A percentile compares a stretch with the other conserved stretches of the same genome.
phyloP scores from a whole-genome alignment of 805 yeast genomes.

The Saccharomycopsis fibuligera region DNA sequence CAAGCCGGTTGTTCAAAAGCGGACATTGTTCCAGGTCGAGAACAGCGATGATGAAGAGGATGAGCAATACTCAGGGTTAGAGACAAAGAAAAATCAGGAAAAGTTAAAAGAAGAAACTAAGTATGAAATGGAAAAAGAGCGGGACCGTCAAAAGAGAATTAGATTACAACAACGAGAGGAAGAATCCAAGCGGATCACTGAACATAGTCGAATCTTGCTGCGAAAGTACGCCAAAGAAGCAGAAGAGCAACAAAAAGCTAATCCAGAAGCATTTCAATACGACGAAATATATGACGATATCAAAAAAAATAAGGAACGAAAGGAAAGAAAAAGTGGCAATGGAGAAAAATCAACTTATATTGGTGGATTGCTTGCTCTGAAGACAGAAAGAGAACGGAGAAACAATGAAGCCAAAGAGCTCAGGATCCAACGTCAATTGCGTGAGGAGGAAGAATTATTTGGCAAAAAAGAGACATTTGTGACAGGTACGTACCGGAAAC shows the following conservation, averaged over 20 bases:
- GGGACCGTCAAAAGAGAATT: not conserved
- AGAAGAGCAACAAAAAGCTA: not conserved
- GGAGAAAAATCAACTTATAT: not conserved
- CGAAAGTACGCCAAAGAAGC: too few species aligned
- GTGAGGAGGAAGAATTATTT: constrained; percentile 30
- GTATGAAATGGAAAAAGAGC: not conserved
- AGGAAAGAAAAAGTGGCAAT: constrained; percentile 8
- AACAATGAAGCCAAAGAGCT: not conserved
- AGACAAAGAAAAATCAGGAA: too few species aligned
- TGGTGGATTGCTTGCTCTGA: not conserved
- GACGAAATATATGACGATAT: constrained; percentile 40
- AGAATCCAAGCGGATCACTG: not conserved
- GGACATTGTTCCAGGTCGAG: too few species aligned
- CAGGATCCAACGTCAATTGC: constrained; percentile 15
- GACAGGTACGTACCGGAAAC: constrained; percentile 35
- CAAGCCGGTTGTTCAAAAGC: too few species aligned
- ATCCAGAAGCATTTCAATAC: constrained; percentile 28
- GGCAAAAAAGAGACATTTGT: constrained; percentile 36
- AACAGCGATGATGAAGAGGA: too few species aligned
- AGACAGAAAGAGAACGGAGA: constrained; percentile 6
- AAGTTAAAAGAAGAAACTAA: too few species aligned
- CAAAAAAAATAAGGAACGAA: constrained; percentile 26
- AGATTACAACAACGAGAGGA: not conserved
- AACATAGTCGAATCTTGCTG: not conserved
- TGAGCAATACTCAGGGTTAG: too few species aligned